Evolutionary conservation across 1,284 basidiomycete species (phyloP).

Genomic region (Sporisorium iseilematis-ciliati): DNA sequence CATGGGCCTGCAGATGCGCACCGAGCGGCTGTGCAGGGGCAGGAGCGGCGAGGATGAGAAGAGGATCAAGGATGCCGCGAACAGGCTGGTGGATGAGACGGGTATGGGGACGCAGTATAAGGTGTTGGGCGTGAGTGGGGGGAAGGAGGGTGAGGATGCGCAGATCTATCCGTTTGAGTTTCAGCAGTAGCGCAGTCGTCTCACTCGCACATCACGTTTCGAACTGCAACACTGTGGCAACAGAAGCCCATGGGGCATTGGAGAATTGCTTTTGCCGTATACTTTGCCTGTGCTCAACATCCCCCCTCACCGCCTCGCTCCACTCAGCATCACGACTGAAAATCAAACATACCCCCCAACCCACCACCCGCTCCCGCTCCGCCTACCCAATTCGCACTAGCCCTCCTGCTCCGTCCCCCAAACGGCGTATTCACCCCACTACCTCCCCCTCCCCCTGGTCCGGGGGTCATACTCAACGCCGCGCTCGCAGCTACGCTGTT

Average conservation of each 20-base stretch:
- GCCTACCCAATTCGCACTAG: conserved; percentile 41
- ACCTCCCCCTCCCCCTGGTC: background rate
- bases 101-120: conserved; percentile 76
- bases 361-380: too few species aligned
- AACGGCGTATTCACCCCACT: conserved; percentile 37
- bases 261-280: too few species aligned
- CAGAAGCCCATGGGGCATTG: too few species aligned
- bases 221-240: too few species aligned
- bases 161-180: conserved; percentile 44
- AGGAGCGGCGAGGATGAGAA: conserved; percentile 73
- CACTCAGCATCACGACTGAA: conserved; percentile 9
- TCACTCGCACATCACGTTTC: background rate
- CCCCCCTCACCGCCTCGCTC: background rate
- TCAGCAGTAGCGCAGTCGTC: conserved; percentile 15
- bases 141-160: background rate
- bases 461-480: conserved; percentile 44
- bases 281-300: too few species aligned
- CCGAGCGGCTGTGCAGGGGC: conserved; percentile 74
- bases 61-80: conserved; percentile 72
- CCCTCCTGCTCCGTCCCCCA: conserved; percentile 28
- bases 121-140: conserved; percentile 71
- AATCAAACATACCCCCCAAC: conserved; percentile 38
- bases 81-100: conserved; percentile 73
- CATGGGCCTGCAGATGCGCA: conserved; percentile 76
- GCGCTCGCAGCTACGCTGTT: conserved; percentile 37